Conservation (phyloP, 768 basidiomycete genomes). For the Trametes maxima region DNA sequence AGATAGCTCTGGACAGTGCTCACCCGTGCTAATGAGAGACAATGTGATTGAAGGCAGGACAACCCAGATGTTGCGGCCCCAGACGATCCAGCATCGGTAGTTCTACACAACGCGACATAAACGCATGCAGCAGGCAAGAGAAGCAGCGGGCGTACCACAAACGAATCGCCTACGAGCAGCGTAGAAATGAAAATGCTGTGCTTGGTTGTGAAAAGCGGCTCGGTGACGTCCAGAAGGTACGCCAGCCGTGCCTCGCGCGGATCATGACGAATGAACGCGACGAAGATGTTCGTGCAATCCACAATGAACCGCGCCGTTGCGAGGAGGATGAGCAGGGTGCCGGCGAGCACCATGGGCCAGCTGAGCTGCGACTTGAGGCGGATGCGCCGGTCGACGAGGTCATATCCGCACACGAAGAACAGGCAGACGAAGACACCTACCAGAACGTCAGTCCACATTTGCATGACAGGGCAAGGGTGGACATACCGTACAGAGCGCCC, state of each 20-base stretch:
- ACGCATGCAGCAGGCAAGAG: neutral
- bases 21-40: conserved; percentile 5
- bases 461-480: neutral
- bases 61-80: conserved; percentile 17
- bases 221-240: conserved; percentile 18
- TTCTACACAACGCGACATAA: neutral
- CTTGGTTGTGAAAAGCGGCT: conserved; percentile 17
- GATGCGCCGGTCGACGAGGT: conserved; percentile 6
- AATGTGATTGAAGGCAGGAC: neutral
- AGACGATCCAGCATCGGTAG: conserved; percentile 20
- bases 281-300: conserved; percentile 20
- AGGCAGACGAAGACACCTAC: conserved; percentile 15
- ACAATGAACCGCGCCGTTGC: conserved; percentile 20
- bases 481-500: conserved; percentile 20
- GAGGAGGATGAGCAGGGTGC: conserved; percentile 14
- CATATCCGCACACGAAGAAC: conserved; percentile 10
- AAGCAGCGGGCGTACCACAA: conserved; percentile 4
- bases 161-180: conserved; percentile 14
- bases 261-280: conserved; percentile 17
- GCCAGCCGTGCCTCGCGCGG: conserved; percentile 13
- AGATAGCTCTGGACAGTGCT: neutral
- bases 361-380: conserved; percentile 3
- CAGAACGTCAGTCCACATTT: neutral
- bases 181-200: conserved; percentile 13
- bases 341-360: conserved; percentile 14